These are phyloP conservation scores for Fragosphaeria purpurea DNA, from an alignment of 2,329 filamentous ascomycete genomes.

Conservation along the genomic window DNA sequence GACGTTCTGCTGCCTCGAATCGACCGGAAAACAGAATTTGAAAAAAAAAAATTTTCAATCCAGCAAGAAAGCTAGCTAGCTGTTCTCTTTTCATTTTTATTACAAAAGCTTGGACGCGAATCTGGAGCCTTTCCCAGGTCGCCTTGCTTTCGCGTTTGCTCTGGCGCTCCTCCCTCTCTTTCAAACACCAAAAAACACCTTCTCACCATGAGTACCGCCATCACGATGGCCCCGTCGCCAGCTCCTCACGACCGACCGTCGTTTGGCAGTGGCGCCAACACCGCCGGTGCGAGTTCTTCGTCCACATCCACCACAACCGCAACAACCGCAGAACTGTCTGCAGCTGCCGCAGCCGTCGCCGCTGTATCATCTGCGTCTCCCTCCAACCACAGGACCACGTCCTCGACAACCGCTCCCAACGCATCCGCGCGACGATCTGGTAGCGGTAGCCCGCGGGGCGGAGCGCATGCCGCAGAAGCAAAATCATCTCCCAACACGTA, in stretches of 20 bases:
- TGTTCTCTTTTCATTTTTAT: too few relatives aligned
- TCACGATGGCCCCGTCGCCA: conserved; percentile 57
- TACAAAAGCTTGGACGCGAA: too few relatives aligned
- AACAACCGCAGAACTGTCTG: conserved; percentile 31
- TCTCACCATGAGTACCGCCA: conserved; percentile 54
- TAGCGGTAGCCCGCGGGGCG: conserved; percentile 44
- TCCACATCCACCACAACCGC: conserved; percentile 13
- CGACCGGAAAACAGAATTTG: too few relatives aligned
- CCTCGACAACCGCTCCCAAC: conserved; percentile 29
- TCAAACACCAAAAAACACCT: not conserved
- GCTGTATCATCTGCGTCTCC: conserved; percentile 27
- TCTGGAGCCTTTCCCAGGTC: too few relatives aligned
- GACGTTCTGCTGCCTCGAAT: too few relatives aligned
- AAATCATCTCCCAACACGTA: conserved; percentile 52
- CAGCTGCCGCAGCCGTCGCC: conserved; percentile 23
- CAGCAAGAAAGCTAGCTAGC: too few relatives aligned
- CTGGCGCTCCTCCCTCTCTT: too few relatives aligned
- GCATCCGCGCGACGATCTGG: conserved; percentile 36
- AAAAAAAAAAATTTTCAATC: too few relatives aligned
- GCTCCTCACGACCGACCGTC: conserved; percentile 54
- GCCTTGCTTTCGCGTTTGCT: too few relatives aligned
- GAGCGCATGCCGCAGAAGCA: conserved; percentile 24
- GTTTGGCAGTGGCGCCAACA: conserved; percentile 26
- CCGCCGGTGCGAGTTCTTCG: not conserved
- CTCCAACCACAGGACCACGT: conserved; percentile 32